These are phyloP conservation scores for Musa acuminata DNA, from an alignment of 176 grass and related monocot species.

Conservation along the genomic window DNA sequence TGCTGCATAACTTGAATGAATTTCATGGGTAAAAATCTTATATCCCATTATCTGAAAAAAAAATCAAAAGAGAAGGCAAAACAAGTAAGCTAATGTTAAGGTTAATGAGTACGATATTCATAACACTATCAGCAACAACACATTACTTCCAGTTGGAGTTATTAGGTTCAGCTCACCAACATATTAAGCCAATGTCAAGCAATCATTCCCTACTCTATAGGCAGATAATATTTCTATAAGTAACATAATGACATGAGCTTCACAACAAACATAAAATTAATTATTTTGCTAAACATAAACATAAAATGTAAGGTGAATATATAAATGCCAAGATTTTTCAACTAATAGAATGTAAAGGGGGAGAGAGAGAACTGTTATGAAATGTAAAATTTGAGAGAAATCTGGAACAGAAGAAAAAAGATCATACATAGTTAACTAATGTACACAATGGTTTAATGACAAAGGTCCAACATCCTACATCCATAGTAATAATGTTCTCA, in stretches of 20 bases:
- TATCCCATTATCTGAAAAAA: slow-evolving; percentile 83
- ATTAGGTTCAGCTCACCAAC: too few relatives aligned
- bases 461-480: not conserved
- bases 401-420: too few relatives aligned
- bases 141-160: not conserved
- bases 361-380: too few relatives aligned
- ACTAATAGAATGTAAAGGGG: too few relatives aligned
- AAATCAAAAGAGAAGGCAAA: not conserved
- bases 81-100: not conserved
- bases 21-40: slow-evolving; percentile 97
- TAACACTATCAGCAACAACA: not conserved
- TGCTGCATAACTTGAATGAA: slow-evolving; percentile 69
- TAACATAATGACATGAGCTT: not conserved
- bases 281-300: not conserved
- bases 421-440: too few relatives aligned
- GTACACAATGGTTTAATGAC: not conserved
- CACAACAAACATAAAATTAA: not conserved
- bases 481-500: not conserved
- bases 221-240: not conserved
- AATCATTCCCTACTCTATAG: not conserved
- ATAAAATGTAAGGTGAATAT: not conserved
- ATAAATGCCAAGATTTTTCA: not conserved
- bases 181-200: too few relatives aligned
- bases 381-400: too few relatives aligned
- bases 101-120: not conserved